Percentiles rank a stretch among this genome's conserved stretches.
These are phyloP conservation scores for Ophiostoma sp. DNA, from an alignment of 2,329 filamentous ascomycete genomes.

Conservation along the genomic window DNA sequence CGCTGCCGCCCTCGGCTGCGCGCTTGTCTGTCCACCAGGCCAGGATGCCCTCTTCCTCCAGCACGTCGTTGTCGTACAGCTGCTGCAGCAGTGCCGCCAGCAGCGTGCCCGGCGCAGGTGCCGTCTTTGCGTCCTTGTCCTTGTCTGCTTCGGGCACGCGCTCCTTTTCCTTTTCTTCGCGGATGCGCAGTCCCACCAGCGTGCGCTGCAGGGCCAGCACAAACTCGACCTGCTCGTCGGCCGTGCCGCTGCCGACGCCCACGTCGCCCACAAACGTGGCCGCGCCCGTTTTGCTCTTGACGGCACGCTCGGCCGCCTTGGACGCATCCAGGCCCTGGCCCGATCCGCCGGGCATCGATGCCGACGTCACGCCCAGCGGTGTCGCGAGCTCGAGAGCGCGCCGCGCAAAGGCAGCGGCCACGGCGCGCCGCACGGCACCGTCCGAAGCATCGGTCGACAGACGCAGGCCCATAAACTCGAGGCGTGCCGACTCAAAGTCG, in stretches of 20 bases:
- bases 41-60: slow-evolving; percentile 84
- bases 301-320: slow-evolving; percentile 59
- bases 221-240: slow-evolving; percentile 78
- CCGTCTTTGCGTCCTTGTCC: neutral
- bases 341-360: slow-evolving; percentile 32
- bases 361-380: slow-evolving; percentile 36
- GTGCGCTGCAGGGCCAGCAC: slow-evolving; percentile 77
- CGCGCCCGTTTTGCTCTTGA: slow-evolving; percentile 51
- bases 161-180: slow-evolving; percentile 16
- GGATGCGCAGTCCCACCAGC: slow-evolving; percentile 49
- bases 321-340: slow-evolving; percentile 47
- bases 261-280: slow-evolving; percentile 37
- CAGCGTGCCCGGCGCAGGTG: slow-evolving; percentile 48
- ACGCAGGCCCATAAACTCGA: slow-evolving; percentile 90
- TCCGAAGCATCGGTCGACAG: slow-evolving; percentile 89
- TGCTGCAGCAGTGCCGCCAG: slow-evolving; percentile 76
- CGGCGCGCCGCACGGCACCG: slow-evolving; percentile 76
- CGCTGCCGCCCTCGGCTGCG: slow-evolving; percentile 58
- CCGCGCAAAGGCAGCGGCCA: slow-evolving; percentile 79
- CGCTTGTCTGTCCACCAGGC: slow-evolving; percentile 79
- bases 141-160: neutral
- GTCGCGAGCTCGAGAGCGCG: slow-evolving; percentile 65
- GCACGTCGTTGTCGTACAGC: slow-evolving; percentile 74
- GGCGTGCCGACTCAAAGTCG: slow-evolving; percentile 74
- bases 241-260: slow-evolving; percentile 46